phyloP scores from a whole-genome alignment of 106 monocot genomes.

The Apostasia ramifera region DNA sequence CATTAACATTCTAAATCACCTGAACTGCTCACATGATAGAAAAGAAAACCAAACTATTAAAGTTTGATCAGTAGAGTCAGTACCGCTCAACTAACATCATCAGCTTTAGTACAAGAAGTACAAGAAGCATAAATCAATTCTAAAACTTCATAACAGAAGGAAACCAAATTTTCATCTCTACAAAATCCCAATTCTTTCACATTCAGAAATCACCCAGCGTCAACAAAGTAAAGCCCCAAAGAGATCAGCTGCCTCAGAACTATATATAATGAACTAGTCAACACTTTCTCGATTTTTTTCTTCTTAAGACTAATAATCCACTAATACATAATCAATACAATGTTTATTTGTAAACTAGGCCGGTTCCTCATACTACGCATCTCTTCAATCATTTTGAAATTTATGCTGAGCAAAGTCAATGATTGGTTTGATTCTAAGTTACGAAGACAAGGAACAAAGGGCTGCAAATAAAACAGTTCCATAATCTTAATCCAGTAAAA shows the following conservation, averaged over 20 bases:
- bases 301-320: not conserved
- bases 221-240: not conserved
- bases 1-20: no score
- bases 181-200: no score
- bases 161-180: no score
- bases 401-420: not conserved
- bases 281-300: not conserved
- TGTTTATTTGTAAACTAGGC: not conserved
- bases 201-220: not conserved
- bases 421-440: not conserved
- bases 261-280: not conserved
- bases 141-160: no score
- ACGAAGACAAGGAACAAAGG: not conserved
- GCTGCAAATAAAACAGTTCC: not conserved
- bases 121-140: no score
- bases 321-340: not conserved
- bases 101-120: no score
- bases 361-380: not conserved
- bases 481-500: constrained; percentile 3
- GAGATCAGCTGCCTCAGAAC: no score
- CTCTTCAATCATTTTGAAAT: not conserved
- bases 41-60: no score
- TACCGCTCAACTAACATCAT: no score
- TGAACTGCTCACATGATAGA: no score
- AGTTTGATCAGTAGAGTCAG: no score